phyloP scores from a whole-genome alignment of 352 stramenopile species.

The Pythium dissimile region DNA sequence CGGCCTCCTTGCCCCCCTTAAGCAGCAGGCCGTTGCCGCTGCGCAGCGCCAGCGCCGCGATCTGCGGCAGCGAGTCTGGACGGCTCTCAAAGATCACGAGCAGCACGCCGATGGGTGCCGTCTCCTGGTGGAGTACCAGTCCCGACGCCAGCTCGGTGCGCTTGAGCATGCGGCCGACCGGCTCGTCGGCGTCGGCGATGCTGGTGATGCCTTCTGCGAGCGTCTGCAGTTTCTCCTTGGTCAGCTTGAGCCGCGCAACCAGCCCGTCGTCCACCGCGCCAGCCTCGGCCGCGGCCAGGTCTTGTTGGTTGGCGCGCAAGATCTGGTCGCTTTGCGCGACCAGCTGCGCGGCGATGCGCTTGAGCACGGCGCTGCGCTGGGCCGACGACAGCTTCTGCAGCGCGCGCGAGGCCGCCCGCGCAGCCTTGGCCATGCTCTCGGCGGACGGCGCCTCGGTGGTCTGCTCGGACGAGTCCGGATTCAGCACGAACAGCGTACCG shows the following conservation, averaged over 20 bases:
- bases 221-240: slow-evolving; percentile 92
- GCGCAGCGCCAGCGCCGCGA: slow-evolving; percentile 93
- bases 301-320: slow-evolving; percentile 90
- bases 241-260: slow-evolving; percentile 81
- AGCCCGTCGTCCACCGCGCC: slow-evolving; percentile 61
- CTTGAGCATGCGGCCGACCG: slow-evolving; percentile 70
- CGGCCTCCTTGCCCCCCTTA: slow-evolving; percentile 96
- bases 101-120: slow-evolving; percentile 95
- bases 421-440: slow-evolving; percentile 80
- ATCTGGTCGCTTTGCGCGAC: slow-evolving; percentile 81
- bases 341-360: slow-evolving; percentile 86
- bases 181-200: slow-evolving; percentile 83
- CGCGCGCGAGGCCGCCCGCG: slow-evolving; percentile 81
- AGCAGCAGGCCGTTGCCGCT: slow-evolving; percentile 96
- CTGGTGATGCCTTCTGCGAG: slow-evolving; percentile 94
- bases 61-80: slow-evolving; percentile 96
- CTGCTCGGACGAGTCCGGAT: slow-evolving; percentile 37
- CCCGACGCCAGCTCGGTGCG: slow-evolving; percentile 89
- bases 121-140: slow-evolving; percentile 93
- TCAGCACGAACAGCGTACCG: slow-evolving; percentile 83
- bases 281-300: slow-evolving; percentile 84
- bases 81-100: slow-evolving; percentile 98
- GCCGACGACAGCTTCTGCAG: slow-evolving; percentile 85
- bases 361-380: slow-evolving; percentile 87
- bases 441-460: slow-evolving; percentile 35